phyloP scores from a whole-genome alignment of 2,329 filamentous ascomycete genomes.

The Ceratocystis huliohia region DNA sequence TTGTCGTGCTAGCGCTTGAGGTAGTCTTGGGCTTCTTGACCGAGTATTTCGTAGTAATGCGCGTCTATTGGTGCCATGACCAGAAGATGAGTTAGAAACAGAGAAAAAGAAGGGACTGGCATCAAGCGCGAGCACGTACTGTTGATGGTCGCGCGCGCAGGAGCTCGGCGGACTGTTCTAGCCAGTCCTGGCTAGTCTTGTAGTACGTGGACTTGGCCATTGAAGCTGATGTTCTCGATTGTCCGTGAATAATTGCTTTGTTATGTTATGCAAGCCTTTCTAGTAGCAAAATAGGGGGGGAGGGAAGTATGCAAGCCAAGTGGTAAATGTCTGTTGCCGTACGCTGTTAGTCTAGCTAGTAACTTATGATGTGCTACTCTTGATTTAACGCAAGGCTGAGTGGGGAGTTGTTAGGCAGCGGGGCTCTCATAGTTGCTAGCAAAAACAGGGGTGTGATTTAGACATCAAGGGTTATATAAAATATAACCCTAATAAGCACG shows the following conservation, averaged over 20 bases:
- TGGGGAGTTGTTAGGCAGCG: background rate
- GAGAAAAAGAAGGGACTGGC: background rate
- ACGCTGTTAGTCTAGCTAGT: background rate
- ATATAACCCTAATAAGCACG: background rate
- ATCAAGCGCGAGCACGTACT: conserved; percentile 39
- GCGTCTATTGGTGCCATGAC: conserved; percentile 45
- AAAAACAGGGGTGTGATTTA: background rate
- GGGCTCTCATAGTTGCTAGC: background rate
- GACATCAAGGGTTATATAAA: background rate
- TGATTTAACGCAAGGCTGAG: background rate
- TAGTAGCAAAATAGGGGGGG: no score
- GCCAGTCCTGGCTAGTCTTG: conserved; percentile 76
- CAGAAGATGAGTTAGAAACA: background rate
- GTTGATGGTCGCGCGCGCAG: conserved; percentile 75
- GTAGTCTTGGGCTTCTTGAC: conserved; percentile 25
- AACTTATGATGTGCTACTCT: background rate
- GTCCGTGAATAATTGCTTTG: background rate
- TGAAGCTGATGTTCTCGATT: background rate
- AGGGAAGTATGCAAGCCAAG: no score
- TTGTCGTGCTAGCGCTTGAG: conserved; percentile 25
- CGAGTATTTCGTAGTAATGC: conserved; percentile 79
- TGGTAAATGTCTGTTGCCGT: no score
- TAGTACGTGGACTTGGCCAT: conserved; percentile 49
- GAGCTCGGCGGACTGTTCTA: conserved; percentile 73
- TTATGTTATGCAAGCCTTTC: no score